Percentiles rank a stretch among this genome's conserved stretches.
Conservation (phyloP, 805 yeast genomes). For the Saccharomycopsis sp. region DNA sequence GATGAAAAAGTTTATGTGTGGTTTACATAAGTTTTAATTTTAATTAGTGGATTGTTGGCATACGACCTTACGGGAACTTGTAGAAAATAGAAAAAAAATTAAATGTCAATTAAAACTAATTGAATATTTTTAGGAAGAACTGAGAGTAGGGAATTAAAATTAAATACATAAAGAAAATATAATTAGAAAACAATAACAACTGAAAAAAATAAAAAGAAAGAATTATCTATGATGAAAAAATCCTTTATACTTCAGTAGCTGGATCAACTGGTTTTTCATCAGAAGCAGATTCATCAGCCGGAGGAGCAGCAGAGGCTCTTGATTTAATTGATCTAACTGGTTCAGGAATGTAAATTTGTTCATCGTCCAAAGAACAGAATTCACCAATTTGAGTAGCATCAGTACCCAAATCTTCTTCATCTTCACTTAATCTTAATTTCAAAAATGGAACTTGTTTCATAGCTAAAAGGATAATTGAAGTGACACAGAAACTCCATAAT, state of each 20-base stretch:
- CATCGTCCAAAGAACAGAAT: conserved; percentile 56
- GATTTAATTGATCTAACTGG: conserved; percentile 54
- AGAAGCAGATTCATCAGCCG: conserved; percentile 12
- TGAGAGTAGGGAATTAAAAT: too few species aligned
- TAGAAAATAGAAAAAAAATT: too few species aligned
- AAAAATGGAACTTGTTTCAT: conserved; percentile 77
- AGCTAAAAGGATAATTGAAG: conserved; percentile 55
- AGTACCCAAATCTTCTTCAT: conserved; percentile 82
- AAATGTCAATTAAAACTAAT: too few species aligned
- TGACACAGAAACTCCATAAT: conserved; percentile 68
- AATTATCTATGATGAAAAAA: background rate
- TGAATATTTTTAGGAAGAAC: too few species aligned
- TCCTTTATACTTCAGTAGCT: background rate
- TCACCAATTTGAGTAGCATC: conserved; percentile 91
- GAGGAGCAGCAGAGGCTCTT: conserved; percentile 14
- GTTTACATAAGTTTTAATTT: too few species aligned
- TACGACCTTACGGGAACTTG: too few species aligned
- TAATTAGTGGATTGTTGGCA: too few species aligned
- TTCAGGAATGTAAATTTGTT: conserved; percentile 63
- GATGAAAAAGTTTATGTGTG: conserved; percentile 2
- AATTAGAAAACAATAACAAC: background rate
- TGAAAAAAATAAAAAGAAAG: background rate
- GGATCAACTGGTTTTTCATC: conserved; percentile 20
- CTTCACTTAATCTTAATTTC: conserved; percentile 74
- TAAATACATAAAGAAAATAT: background rate